Evolutionary conservation across 2,329 filamentous ascomycete species (phyloP), one percentile per base, ranked within the genome.

Genomic region (Penicillium capsulatum): DNA sequence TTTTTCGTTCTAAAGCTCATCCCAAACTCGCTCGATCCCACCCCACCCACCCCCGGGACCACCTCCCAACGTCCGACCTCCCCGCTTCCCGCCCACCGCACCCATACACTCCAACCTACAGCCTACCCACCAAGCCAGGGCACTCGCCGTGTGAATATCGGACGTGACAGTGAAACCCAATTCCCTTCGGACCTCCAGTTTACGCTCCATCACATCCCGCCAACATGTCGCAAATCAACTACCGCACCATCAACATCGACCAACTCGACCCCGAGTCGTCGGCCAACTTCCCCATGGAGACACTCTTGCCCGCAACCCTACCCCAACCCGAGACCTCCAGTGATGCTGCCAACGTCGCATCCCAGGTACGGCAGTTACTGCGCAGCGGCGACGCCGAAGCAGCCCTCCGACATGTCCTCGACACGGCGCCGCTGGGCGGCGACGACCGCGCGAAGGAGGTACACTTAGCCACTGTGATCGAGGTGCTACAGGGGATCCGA

Each of bases 401-500:
- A 28, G 91, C 91, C 6, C 69, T 97, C 60, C 80, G 85, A 55
- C 82, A 86, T 17, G 90, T 85, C 40, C 72, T 96, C 50, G 89
- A 96, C 71, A 87, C 79, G 55, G 86, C 87, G 24, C 89, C 94
- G 22, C 55, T 96, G 71, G 66, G 63, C 29, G 69, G 69, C 32
- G 68, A 72, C 50, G 68, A 71, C 44, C 66, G 65, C 38, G 68
- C 68, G n/a, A 66, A 94, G 83, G 88, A 95, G 51, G 74, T 88
- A 19, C 89, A 97, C 65, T 73, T 95, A 50, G 81, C 86, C 53
- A 91, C 86, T 14, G 85, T 98, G 28, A 81, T 88, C 46, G 92
- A 98, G 70, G 90, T 97, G 42, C 74, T 98, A 51, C 90, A 95
- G 68, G 92, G 88, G 14, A 97, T 97, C 70, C 90, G 94, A 65